These are phyloP conservation scores for Xylaria sp. DNA, from an alignment of 2,329 filamentous ascomycete genomes.

Conservation along the genomic window DNA sequence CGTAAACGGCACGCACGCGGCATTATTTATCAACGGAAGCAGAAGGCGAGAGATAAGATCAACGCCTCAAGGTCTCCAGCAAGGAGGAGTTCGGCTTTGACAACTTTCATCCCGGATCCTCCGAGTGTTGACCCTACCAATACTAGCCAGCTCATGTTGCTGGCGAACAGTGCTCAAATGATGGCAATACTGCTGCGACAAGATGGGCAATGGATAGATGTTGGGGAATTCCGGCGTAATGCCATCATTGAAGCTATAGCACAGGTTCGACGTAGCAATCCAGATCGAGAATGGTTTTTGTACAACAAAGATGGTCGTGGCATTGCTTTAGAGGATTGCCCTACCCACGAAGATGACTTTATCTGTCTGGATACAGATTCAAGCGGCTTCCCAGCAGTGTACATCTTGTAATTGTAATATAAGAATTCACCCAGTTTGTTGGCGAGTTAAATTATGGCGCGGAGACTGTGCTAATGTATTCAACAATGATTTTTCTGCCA, in stretches of 20 bases:
- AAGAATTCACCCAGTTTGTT: conserved; percentile 30
- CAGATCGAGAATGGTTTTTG: neutral
- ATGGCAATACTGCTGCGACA: conserved; percentile 4
- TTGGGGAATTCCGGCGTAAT: neutral
- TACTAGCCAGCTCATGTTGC: neutral
- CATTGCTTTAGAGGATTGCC: neutral
- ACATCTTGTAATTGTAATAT: conserved; percentile 6
- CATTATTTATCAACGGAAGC: conserved; percentile 29
- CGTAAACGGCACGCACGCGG: conserved; percentile 24
- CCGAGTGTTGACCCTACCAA: neutral
- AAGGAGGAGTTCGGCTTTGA: neutral
- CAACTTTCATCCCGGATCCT: neutral
- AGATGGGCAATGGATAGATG: neutral
- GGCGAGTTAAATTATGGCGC: conserved; percentile 26
- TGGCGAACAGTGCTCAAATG: neutral
- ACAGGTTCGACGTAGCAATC: neutral
- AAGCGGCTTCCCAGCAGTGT: neutral
- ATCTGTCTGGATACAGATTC: neutral
- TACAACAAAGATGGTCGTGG: neutral
- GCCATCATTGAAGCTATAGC: neutral
- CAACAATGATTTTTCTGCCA: conserved; percentile 28
- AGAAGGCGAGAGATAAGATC: conserved; percentile 27
- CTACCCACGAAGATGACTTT: neutral
- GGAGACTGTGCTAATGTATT: conserved; percentile 29
- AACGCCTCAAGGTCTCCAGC: conserved; percentile 23